phyloP scores from a whole-genome alignment of 768 basidiomycete genomes.

The Tylopilus sp. region DNA sequence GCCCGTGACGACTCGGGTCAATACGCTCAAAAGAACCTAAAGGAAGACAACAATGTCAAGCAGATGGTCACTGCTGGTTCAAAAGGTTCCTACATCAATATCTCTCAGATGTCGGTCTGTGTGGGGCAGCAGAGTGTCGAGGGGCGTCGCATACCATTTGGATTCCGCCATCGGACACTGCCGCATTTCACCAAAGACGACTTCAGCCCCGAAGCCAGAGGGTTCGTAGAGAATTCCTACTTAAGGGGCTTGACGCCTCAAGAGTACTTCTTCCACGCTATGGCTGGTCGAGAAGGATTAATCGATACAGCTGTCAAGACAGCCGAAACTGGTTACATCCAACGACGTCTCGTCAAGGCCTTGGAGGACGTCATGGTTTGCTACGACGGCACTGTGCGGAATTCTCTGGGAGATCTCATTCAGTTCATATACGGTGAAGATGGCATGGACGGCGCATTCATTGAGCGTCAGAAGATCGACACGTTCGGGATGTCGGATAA shows the following conservation, averaged over 20 bases:
- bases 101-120: slow-evolving; percentile 99
- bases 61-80: slow-evolving; percentile 99
- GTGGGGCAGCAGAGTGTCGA: slow-evolving; percentile 99
- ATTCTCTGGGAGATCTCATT: slow-evolving; percentile 93
- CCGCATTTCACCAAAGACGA: slow-evolving; percentile 99
- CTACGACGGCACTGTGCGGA: slow-evolving; percentile 65
- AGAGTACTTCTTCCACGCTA: slow-evolving; percentile 99
- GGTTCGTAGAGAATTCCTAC: slow-evolving; percentile 99
- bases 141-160: slow-evolving; percentile 97
- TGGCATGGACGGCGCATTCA: slow-evolving; percentile 97
- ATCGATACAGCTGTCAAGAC: slow-evolving; percentile 99
- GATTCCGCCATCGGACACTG: slow-evolving; percentile 93
- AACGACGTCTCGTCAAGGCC: no score
- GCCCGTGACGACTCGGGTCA: slow-evolving; percentile 96
- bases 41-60: slow-evolving; percentile 99
- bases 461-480: slow-evolving; percentile 93
- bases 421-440: slow-evolving; percentile 99
- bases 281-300: slow-evolving; percentile 98
- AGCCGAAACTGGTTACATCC: slow-evolving; percentile 83
- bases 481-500: slow-evolving; percentile 78
- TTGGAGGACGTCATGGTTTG: no score
- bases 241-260: slow-evolving; percentile 94
- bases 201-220: slow-evolving; percentile 95
- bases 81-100: slow-evolving; percentile 99
- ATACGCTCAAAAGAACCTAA: slow-evolving; percentile 94